These are phyloP conservation scores for Lagenaria siceraria DNA, from an alignment of 306 rosid genomes.

Conservation along the genomic window DNA sequence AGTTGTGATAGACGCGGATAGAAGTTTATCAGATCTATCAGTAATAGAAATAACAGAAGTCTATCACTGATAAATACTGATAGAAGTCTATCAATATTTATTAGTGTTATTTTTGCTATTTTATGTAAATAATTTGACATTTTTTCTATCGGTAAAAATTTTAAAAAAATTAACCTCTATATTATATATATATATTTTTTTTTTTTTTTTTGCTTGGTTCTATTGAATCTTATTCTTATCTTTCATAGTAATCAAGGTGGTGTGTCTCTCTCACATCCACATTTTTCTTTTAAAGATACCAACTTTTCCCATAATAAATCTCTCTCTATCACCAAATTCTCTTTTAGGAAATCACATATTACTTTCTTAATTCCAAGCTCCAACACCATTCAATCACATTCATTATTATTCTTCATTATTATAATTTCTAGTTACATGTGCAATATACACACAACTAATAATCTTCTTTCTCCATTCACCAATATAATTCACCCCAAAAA, in stretches of 20 bases:
- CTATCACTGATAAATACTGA: too few species aligned
- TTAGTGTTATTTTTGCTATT: too few species aligned
- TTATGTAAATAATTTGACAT: too few species aligned
- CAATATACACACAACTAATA: background rate
- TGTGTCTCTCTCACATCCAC: conserved; percentile 4
- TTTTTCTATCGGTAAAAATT: too few species aligned
- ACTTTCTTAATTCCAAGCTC: background rate
- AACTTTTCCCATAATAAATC: conserved; percentile 25
- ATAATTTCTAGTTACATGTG: background rate
- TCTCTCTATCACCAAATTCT: background rate
- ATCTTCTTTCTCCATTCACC: background rate
- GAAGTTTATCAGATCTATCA: too few species aligned
- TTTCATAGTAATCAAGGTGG: conserved; percentile 17
- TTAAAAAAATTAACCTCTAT: too few species aligned
- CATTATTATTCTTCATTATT: background rate
- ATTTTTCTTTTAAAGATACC: conserved; percentile 18
- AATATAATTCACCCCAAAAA: background rate
- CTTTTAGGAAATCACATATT: background rate
- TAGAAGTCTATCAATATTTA: too few species aligned
- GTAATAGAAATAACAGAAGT: too few species aligned
- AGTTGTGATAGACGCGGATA: too few species aligned
- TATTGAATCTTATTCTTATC: conserved; percentile 28
- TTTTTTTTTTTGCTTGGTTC: conserved; percentile 32
- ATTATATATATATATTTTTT: too few species aligned
- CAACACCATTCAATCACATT: background rate